A percentile compares a stretch with the other conserved stretches of the same genome.
Conservation (phyloP, 805 yeast species). For the Candida awuae region DNA sequence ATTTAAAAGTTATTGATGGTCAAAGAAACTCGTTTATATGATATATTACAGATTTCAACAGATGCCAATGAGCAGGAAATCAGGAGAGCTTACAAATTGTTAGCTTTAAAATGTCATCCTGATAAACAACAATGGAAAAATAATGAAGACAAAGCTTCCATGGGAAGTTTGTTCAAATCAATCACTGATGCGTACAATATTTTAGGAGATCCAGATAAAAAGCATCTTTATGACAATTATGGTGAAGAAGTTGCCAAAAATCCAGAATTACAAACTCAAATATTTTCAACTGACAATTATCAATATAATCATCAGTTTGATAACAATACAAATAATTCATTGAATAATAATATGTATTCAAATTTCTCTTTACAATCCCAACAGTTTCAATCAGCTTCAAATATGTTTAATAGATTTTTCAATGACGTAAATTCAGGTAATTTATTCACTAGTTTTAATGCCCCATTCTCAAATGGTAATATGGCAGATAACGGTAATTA, state of each 20-base stretch:
- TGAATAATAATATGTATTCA: background rate
- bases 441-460: background rate
- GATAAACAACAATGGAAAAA: conserved; percentile 48
- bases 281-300: conserved; percentile 7
- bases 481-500: background rate
- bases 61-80: conserved; percentile 64
- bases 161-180: conserved; percentile 50
- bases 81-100: conserved; percentile 70
- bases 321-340: background rate
- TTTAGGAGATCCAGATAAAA: conserved; percentile 38
- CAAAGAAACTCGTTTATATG: conserved; percentile 64
- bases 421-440: background rate
- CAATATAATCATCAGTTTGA: background rate
- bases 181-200: conserved; percentile 62
- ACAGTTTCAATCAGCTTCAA: background rate
- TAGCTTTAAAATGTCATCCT: conserved; percentile 81
- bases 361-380: background rate
- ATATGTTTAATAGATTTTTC: conserved; percentile 4
- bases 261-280: conserved; percentile 11
- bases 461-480: background rate
- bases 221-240: conserved; percentile 44
- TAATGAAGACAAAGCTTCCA: conserved; percentile 24
- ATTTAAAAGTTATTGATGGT: conserved; percentile 39
- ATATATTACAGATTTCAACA: conserved; percentile 56
- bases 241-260: conserved; percentile 36